Conservation (phyloP, 495 filamentous ascomycete genomes). For the Lasiosphaeria ovina region DNA sequence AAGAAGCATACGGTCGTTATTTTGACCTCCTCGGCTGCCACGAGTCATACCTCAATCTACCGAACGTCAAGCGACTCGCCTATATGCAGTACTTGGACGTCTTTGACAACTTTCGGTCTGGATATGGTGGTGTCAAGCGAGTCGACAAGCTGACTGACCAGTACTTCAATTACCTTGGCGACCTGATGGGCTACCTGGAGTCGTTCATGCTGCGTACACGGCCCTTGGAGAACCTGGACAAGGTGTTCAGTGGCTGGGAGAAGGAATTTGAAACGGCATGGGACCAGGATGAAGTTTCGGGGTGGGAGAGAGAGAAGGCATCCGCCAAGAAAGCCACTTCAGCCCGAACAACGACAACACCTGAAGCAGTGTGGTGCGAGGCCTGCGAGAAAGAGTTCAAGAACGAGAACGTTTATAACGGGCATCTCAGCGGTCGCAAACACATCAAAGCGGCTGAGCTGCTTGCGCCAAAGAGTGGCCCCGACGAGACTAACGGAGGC, state of each 20-base stretch:
- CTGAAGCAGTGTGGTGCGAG: slow-evolving; percentile 78
- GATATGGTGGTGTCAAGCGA: slow-evolving; percentile 66
- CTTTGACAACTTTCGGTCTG: slow-evolving; percentile 82
- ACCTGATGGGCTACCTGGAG: slow-evolving; percentile 78
- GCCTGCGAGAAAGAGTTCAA: slow-evolving; percentile 94
- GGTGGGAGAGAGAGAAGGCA: slow-evolving; percentile 68
- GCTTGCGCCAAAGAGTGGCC: slow-evolving; percentile 36
- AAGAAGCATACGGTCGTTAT: slow-evolving; percentile 87
- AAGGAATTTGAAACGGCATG: slow-evolving; percentile 81
- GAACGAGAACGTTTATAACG: slow-evolving; percentile 91
- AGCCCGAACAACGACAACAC: slow-evolving; percentile 49
- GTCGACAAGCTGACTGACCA: slow-evolving; percentile 82
- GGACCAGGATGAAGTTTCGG: slow-evolving; percentile 72
- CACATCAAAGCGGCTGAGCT: slow-evolving; percentile 78
- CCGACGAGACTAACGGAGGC: slow-evolving; percentile 28
- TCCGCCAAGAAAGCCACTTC: slow-evolving; percentile 30
- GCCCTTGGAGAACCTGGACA: slow-evolving; percentile 80
- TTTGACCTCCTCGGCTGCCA: slow-evolving; percentile 82
- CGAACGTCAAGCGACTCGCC: slow-evolving; percentile 72
- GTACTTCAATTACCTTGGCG: slow-evolving; percentile 87
- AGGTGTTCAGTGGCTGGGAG: slow-evolving; percentile 70
- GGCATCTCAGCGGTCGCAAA: slow-evolving; percentile 85
- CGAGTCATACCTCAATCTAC: slow-evolving; percentile 86
- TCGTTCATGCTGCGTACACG: slow-evolving; percentile 75
- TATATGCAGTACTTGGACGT: slow-evolving; percentile 89